Conservation (phyloP, 2,329 filamentous ascomycete genomes). For the Ophiostoma ulmi region DNA sequence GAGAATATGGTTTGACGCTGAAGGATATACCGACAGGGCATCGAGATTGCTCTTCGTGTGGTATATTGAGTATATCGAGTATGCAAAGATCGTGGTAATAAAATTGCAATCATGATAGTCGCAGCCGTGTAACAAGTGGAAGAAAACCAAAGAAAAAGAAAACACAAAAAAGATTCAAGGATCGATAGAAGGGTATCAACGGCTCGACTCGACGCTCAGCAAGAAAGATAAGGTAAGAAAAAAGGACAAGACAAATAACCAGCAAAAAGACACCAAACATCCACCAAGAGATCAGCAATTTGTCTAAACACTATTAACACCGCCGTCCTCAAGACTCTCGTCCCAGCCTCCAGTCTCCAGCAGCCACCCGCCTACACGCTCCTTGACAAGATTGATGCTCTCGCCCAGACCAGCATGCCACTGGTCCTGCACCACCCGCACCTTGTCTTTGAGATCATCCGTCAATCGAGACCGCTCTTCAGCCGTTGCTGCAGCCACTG, state of each 20-base stretch:
- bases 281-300: neutral
- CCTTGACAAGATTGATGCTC: constrained; percentile 66
- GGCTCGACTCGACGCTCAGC: neutral
- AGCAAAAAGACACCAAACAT: neutral
- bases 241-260: neutral
- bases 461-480: constrained; percentile 68
- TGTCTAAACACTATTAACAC: constrained; percentile 43
- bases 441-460: constrained; percentile 87
- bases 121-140: neutral
- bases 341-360: constrained; percentile 82
- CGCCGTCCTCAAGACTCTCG: constrained; percentile 60
- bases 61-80: neutral
- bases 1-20: neutral
- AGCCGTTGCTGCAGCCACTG: constrained; percentile 48
- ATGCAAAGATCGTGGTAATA: neutral
- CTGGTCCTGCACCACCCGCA: constrained; percentile 81
- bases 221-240: neutral
- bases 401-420: constrained; percentile 85
- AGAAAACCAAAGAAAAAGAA: neutral
- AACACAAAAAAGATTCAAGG: neutral
- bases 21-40: neutral
- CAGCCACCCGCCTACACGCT: constrained; percentile 67
- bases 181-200: constrained; percentile 13
- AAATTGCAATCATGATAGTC: neutral
- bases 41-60: constrained; percentile 8